Conservation (phyloP, 106 monocot species). For the Vanilla planifolia region DNA sequence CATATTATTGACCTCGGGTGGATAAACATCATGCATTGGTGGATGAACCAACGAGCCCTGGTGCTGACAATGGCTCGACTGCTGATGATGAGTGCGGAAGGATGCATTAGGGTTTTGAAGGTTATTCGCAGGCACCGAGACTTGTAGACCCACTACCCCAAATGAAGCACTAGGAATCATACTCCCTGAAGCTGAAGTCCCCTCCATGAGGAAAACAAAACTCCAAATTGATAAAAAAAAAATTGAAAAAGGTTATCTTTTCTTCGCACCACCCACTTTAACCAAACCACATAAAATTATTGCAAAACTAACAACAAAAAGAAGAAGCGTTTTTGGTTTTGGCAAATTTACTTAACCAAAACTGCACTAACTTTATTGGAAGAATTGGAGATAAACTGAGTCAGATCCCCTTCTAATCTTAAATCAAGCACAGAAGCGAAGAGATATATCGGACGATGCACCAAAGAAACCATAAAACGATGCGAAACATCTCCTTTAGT, state of each 20-base stretch:
- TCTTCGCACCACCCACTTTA: neutral
- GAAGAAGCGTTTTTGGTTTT: neutral
- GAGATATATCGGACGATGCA: neutral
- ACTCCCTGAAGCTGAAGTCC: slow-evolving; percentile 22
- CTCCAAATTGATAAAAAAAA: neutral
- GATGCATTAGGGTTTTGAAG: slow-evolving; percentile 15
- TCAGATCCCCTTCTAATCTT: neutral
- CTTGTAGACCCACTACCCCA: slow-evolving; percentile 34
- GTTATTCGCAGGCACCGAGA: slow-evolving; percentile 32
- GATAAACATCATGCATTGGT: slow-evolving; percentile 27
- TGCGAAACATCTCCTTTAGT: neutral
- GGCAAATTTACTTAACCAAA: too few species aligned
- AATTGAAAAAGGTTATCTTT: neutral
- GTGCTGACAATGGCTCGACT: slow-evolving; percentile 9
- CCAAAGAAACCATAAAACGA: neutral
- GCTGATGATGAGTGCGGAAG: slow-evolving; percentile 14
- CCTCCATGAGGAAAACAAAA: slow-evolving; percentile 21
- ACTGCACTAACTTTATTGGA: neutral
- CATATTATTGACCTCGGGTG: slow-evolving; percentile 4
- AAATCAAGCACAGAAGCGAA: neutral
- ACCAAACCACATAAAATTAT: neutral
- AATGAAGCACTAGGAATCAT: slow-evolving; percentile 32
- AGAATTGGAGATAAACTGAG: neutral
- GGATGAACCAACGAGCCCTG: slow-evolving; percentile 19
- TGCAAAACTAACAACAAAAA: neutral